These are phyloP conservation scores for Penicillium sp. DNA, from an alignment of 2,329 filamentous ascomycete species.

Conservation along the genomic window DNA sequence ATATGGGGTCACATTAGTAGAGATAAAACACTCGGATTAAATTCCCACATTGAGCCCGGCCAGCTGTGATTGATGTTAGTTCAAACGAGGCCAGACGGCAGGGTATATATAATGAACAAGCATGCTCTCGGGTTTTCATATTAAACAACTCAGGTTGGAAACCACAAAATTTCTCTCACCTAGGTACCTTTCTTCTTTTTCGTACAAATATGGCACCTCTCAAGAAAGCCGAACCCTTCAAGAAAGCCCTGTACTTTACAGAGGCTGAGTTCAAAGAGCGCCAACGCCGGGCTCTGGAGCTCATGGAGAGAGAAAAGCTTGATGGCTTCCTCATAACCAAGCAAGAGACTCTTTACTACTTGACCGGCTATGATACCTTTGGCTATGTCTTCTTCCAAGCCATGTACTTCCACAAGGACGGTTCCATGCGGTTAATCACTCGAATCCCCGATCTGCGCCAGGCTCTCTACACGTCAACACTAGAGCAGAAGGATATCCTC, in stretches of 20 bases:
- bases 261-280: conserved; percentile 23
- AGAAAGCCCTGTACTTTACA: conserved; percentile 27
- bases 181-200: neutral
- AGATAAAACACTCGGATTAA: neutral
- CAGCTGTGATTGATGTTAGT: neutral
- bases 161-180: neutral
- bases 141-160: neutral
- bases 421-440: conserved; percentile 28
- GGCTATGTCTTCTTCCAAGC: conserved; percentile 37
- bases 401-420: conserved; percentile 34
- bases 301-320: conserved; percentile 31
- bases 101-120: neutral
- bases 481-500: conserved; percentile 27
- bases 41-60: neutral
- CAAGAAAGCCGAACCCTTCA: conserved; percentile 22
- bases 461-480: conserved; percentile 30
- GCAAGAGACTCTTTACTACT: conserved; percentile 25
- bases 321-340: conserved; percentile 34
- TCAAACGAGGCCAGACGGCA: neutral
- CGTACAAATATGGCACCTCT: conserved; percentile 5
- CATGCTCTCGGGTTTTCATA: neutral
- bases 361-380: conserved; percentile 33
- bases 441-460: conserved; percentile 27
- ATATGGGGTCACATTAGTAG: too few relatives aligned
- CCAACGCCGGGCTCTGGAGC: conserved; percentile 20